A percentile compares a stretch with the other conserved stretches of the same genome.
Evolutionary conservation across 441 rosid species (phyloP).

Genomic region (Pelargonium australe): DNA sequence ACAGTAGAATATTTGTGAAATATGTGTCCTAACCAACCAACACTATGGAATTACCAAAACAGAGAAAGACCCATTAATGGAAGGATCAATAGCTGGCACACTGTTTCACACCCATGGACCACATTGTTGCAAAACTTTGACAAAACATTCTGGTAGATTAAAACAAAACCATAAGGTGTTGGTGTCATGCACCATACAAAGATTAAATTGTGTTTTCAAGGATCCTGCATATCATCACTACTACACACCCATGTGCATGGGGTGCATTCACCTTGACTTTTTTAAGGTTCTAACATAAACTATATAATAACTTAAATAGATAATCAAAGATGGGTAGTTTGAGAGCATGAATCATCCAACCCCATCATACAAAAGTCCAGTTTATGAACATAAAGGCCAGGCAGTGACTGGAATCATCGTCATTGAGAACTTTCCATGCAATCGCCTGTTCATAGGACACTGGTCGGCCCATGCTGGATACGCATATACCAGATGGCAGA

Average conservation of each 20-base stretch:
- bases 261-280: too few relatives aligned
- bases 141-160: too few relatives aligned
- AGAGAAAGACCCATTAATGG: too few relatives aligned
- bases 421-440: constrained; percentile 80
- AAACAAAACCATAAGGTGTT: too few relatives aligned
- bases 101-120: background rate
- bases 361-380: constrained; percentile 72
- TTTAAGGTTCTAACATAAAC: background rate
- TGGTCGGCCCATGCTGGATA: constrained; percentile 86
- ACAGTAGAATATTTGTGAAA: too few relatives aligned
- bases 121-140: background rate
- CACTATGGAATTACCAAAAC: background rate
- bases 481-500: constrained; percentile 75
- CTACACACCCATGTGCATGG: too few relatives aligned
- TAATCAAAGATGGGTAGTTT: background rate
- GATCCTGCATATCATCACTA: too few relatives aligned
- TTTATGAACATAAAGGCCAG: constrained; percentile 77
- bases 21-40: too few relatives aligned
- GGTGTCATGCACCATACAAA: too few relatives aligned
- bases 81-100: background rate
- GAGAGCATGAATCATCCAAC: background rate
- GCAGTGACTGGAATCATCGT: constrained; percentile 68
- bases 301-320: background rate
- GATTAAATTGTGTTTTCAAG: too few relatives aligned
- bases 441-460: constrained; percentile 77